Evolutionary conservation across 371 early-diverging fungal genomes (phyloP), one percentile per base, ranked within the genome.

Genomic region (Dichotomocladium elegans): DNA sequence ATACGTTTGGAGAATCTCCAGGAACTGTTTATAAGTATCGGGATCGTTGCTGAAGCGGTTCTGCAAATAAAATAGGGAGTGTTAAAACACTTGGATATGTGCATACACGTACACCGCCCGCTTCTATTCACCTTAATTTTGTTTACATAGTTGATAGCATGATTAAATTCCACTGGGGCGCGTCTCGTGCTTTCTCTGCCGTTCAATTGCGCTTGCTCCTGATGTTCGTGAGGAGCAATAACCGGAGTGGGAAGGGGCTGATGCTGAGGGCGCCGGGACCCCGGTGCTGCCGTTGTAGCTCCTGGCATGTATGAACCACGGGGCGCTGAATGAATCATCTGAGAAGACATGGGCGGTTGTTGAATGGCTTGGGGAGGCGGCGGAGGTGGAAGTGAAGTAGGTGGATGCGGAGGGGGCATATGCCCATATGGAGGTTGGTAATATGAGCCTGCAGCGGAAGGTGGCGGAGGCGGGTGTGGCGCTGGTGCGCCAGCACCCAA

Each of bases 141-240:
- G 75, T 94, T 94, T 12, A 98, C 95, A 64, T 93, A 97, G 66
- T 88, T 92, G 43, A 95, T 95, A 8, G 96, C 98, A 61, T 94
- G 91, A 55, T 91, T 88, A 60, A 96, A 95, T 54, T 96, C 96
- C n/a, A 93, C 86, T 0, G 87, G 88, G 12, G 80, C 64, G 45
- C 71, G 58, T 26, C 50, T 27, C 14, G 34, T 47, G 14, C 27
- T 37, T 24, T 27, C 25, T 25, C 33, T 43, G 17, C 49, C 56
- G 19, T 42, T 47, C 15, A 33, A 31, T 11, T 41, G 31, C 3
- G 47, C 15, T 8, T 48, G 49, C 8, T 57, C 51, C 22, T 28
- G 50, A 15, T 41, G 48, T 37, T 57, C 51, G 11, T 49, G 46
- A 15, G 44, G 11, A n/a, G 51, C 29, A 21, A 35, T 15, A 44